phyloP scores from a whole-genome alignment of 768 basidiomycete genomes.

The Hirschioporus abietinus region DNA sequence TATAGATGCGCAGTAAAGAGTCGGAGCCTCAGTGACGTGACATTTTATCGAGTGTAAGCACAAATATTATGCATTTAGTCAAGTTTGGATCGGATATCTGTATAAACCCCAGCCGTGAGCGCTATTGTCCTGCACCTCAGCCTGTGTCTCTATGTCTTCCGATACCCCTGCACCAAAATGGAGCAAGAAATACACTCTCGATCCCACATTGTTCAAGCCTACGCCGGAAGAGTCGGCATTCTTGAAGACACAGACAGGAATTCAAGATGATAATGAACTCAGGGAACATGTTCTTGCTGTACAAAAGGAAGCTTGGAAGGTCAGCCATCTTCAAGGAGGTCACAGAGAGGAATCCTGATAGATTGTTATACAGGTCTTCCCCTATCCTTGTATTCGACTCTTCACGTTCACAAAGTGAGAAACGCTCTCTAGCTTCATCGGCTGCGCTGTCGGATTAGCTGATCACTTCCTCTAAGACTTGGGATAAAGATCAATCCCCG shows the following conservation, averaged over 20 bases:
- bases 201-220: constrained; percentile 10
- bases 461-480: not conserved
- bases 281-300: constrained; percentile 28
- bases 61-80: not conserved
- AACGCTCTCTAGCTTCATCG: not conserved
- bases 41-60: not conserved
- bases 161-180: not conserved
- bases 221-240: constrained; percentile 19
- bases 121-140: not conserved
- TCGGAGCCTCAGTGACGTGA: too few species aligned
- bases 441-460: not conserved
- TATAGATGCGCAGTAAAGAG: not conserved
- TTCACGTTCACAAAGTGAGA: constrained; percentile 21
- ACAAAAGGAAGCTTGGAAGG: constrained; percentile 29
- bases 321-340: constrained; percentile 10
- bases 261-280: constrained; percentile 24
- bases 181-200: constrained; percentile 6
- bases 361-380: constrained; percentile 16
- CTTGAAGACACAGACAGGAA: constrained; percentile 25
- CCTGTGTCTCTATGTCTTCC: not conserved
- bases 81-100: not conserved
- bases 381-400: constrained; percentile 24
- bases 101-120: not conserved
- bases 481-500: not conserved
- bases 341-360: not conserved